These are phyloP conservation scores for Monilinia vaccinii-corymbosi DNA, from an alignment of 2,329 filamentous ascomycete genomes.

Conservation along the genomic window DNA sequence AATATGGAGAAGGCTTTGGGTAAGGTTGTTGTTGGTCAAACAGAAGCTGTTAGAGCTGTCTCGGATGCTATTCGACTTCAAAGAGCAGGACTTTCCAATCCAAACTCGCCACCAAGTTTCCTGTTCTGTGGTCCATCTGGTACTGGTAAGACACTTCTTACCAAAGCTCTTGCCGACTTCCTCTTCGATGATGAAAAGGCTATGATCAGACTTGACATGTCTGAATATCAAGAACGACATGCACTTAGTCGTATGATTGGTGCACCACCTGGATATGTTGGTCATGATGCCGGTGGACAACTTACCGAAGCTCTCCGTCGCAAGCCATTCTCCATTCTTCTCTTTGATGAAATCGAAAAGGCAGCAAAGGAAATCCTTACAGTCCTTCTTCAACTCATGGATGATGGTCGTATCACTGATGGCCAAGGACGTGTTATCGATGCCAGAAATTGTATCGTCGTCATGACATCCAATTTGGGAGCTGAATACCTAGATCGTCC, in stretches of 20 bases:
- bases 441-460: constrained; percentile 95
- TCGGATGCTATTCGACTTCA: constrained; percentile 95
- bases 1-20: constrained; percentile 86
- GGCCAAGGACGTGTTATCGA: constrained; percentile 93
- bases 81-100: constrained; percentile 87
- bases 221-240: constrained; percentile 96
- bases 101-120: constrained; percentile 95
- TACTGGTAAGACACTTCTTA: constrained; percentile 95
- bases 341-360: constrained; percentile 98
- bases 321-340: constrained; percentile 91
- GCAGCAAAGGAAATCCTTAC: constrained; percentile 96
- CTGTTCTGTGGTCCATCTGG: constrained; percentile 97
- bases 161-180: constrained; percentile 95
- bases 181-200: constrained; percentile 93
- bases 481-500: constrained; percentile 86
- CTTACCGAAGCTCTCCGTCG: constrained; percentile 90
- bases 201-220: constrained; percentile 99
- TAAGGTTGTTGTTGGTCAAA: constrained; percentile 85
- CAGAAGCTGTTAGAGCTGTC: constrained; percentile 84
- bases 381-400: constrained; percentile 97
- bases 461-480: constrained; percentile 97
- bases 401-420: constrained; percentile 96
- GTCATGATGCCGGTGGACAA: constrained; percentile 91
- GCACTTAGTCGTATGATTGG: constrained; percentile 96
- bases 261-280: constrained; percentile 92